Conservation (phyloP, 495 filamentous ascomycete genomes). For the Annulohypoxylon maeteangense region DNA sequence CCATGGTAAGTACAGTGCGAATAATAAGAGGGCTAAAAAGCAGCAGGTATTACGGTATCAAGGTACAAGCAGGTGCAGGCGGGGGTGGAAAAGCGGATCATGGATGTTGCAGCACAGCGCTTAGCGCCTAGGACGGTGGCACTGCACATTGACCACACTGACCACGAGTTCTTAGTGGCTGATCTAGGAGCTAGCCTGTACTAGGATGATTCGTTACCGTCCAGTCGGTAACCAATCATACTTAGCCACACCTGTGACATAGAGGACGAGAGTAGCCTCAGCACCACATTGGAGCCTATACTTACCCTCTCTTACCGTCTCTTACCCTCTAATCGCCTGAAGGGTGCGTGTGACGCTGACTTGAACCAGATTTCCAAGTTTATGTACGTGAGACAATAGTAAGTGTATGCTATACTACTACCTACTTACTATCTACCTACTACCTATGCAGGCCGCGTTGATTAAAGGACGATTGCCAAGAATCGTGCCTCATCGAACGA, state of each 20-base stretch:
- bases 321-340: constrained; percentile 2
- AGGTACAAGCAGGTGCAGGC: constrained; percentile 6
- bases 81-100: constrained; percentile 28
- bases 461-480: constrained; percentile 28
- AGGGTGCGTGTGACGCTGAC: constrained; percentile 33
- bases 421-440: neutral
- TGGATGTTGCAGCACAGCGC: constrained; percentile 32
- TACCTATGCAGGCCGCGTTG: neutral
- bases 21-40: neutral
- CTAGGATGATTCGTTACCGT: constrained; percentile 29
- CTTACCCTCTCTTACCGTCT: neutral
- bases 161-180: constrained; percentile 32
- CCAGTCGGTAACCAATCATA: constrained; percentile 43
- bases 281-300: constrained; percentile 35
- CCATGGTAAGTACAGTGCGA: constrained; percentile 37
- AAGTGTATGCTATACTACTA: neutral
- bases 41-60: neutral
- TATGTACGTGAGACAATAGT: constrained; percentile 3
- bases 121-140: constrained; percentile 43
- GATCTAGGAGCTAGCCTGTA: constrained; percentile 14
- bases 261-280: constrained; percentile 37
- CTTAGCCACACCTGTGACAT: constrained; percentile 26
- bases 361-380: constrained; percentile 11
- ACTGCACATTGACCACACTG: constrained; percentile 32
- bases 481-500: constrained; percentile 17